Evolutionary conservation across 352 stramenopile species (phyloP), one percentile per base, ranked within the genome.

Genomic region (Pythium phragmitis): DNA sequence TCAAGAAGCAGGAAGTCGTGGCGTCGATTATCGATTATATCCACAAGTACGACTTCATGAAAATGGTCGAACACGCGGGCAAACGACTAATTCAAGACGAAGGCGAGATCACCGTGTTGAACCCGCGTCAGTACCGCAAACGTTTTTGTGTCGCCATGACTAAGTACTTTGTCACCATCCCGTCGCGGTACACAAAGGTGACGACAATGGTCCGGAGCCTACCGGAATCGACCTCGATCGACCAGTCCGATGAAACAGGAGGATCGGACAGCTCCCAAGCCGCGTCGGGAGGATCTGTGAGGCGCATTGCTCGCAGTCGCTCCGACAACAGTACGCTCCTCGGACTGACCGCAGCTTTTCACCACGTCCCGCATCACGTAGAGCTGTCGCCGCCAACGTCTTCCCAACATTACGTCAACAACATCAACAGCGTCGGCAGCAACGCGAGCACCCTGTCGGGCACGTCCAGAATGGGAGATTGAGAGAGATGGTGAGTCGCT

Each of bases 21-120:
- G 85, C 82, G 51, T 92, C 76, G 33, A 96, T 96, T 65, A 96
- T 96, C 52, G 87, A 96, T 57, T 96, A 96, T 54, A 94, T 96
- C 54, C 85, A 93, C 73, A 94, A 96, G 67, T 96, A 96, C 54
- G 87, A 94, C 47, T 92, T 96, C 48, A 84, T 94, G 78, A 96
- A 96, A 65, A 93, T 93, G 79, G 87, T 96, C 41, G 87, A 96
- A 63, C 86, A 96, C 65, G 84, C 86, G 4, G 84, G 87, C 12
- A 96, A 96, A 63, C 78, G 86, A n/a, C 39, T 96, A 37, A 93
- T 94, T 33, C 87, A 96, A 65, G 87, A 94, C 42, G 87, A 96
- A 76, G 84, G 85, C 33, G 87, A 96, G 58, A 96, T 96, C 63
- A 96, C 87, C 0, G 85, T 96, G 36, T 64, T 94, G 19, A 94